Conservation (phyloP, 352 stramenopile species). For the Pythium volutum region DNA sequence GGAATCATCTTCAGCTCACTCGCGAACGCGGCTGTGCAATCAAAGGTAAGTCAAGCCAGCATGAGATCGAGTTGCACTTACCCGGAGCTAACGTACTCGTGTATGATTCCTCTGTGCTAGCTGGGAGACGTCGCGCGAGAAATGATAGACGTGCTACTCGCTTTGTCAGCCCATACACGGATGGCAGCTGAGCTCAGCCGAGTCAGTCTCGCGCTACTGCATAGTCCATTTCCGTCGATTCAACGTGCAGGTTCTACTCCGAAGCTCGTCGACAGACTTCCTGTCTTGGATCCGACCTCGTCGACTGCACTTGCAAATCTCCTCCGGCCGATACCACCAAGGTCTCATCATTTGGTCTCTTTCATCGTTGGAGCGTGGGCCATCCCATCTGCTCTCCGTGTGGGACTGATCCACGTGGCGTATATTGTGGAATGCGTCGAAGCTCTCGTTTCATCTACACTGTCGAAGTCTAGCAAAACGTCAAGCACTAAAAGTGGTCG, state of each 20-base stretch:
- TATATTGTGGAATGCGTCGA: constrained; percentile 35
- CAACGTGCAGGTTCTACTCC: background rate
- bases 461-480: background rate
- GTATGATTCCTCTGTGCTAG: constrained; percentile 31
- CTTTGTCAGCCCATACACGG: constrained; percentile 41
- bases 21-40: background rate
- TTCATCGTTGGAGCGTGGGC: constrained; percentile 60
- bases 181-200: constrained; percentile 41
- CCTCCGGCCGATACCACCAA: constrained; percentile 10
- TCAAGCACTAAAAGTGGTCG: background rate
- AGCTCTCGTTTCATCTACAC: background rate
- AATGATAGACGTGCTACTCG: constrained; percentile 36
- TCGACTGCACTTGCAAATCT: background rate
- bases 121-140: constrained; percentile 45
- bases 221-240: constrained; percentile 44
- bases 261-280: constrained; percentile 5
- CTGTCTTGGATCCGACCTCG: constrained; percentile 2
- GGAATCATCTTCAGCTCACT: constrained; percentile 16
- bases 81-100: too few species aligned
- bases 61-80: too few species aligned
- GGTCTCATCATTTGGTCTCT: constrained; percentile 39
- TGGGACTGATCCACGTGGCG: constrained; percentile 30
- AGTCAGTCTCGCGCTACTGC: constrained; percentile 56
- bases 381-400: constrained; percentile 29
- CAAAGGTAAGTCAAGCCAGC: constrained; percentile 11